These are phyloP conservation scores for Bipolaris sorokiniana DNA, from an alignment of 2,329 filamentous ascomycete genomes.

Conservation along the genomic window DNA sequence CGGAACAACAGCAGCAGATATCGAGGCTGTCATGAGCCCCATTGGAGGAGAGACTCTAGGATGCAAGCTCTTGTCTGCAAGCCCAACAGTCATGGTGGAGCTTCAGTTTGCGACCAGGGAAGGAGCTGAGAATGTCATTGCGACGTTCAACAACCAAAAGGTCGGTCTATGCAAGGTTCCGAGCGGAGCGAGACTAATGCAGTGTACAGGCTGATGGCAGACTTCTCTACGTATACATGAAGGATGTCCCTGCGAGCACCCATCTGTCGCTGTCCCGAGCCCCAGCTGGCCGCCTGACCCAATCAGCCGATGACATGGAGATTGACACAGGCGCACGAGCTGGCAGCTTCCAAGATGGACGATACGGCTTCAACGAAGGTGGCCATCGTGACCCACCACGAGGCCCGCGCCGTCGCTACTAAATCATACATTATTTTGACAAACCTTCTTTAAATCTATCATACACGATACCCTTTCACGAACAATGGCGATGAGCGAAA, in stretches of 20 bases:
- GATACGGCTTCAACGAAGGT: slow-evolving; percentile 51
- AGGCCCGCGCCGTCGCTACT: slow-evolving; percentile 45
- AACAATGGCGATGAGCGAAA: slow-evolving; percentile 13
- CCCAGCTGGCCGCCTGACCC: slow-evolving; percentile 26
- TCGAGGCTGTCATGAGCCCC: slow-evolving; percentile 80
- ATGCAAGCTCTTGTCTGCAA: slow-evolving; percentile 71
- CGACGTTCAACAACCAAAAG: slow-evolving; percentile 78
- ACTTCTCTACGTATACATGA: slow-evolving; percentile 74
- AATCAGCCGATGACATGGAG: slow-evolving; percentile 52
- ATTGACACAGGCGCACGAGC: slow-evolving; percentile 42
- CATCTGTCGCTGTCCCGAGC: slow-evolving; percentile 41
- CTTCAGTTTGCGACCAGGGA: slow-evolving; percentile 75
- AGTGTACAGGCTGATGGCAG: slow-evolving; percentile 73
- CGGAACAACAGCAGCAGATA: slow-evolving; percentile 81
- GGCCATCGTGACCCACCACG: slow-evolving; percentile 36
- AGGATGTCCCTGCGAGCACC: slow-evolving; percentile 52
- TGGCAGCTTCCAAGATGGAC: slow-evolving; percentile 52
- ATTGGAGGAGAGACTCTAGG: slow-evolving; percentile 69
- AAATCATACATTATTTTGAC: slow-evolving; percentile 9
- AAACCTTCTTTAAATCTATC: slow-evolving; percentile 15
- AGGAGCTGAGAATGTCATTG: slow-evolving; percentile 75
- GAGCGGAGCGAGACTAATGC: slow-evolving; percentile 15
- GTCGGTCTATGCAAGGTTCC: slow-evolving; percentile 54
- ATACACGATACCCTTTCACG: slow-evolving; percentile 37
- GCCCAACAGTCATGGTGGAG: slow-evolving; percentile 77